Base-by-base conservation (phyloP, 345 rosid genomes). In the Linum usitatissimum region DNA sequence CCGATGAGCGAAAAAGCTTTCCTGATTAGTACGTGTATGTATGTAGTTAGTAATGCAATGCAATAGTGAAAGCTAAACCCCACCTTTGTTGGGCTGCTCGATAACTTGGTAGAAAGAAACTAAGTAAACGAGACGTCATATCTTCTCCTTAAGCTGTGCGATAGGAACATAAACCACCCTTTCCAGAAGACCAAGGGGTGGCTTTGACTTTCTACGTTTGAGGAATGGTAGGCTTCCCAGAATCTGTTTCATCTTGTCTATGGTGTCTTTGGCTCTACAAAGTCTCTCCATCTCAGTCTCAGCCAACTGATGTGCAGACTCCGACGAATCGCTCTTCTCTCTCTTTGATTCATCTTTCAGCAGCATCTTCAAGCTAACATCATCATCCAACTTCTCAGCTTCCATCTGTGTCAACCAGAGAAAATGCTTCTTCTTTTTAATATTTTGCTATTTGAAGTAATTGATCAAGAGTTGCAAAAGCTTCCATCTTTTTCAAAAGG, bases 221-320 rank as follows among this genome's bases (percentile, higher is more conserved):
- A 63, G 67, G 42, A 57, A 70, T 59, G 65, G 75, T 66, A 72
- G 65, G 62, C 67, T 75, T 17, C 71, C 65, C 64, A 82, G 53
- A 64, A 55, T 77, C 81, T 79, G 80, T 72, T 66, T 78, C 81
- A 90, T 64, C 18, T 60, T 69, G 63, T 80, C 75, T 55, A 90
- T 45, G 74, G 84, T 84, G 70, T 63, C 70, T 72, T 80, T 77
- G 28, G 80, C 80, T 59, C 75, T 78, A 69, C 87, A 80, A 55
- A 90, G 73, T 63, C 80, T 78, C 78, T 86, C 96, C 87, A 93
- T 69, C 63, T 81, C 81, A 45, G 69, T 72, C 75, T 83, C 97
- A 0, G 78, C 75, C 51, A 48, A 15, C 17, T 4, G 79, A 45
- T 75, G 76, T 36, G 68, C 62, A 48, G 68, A 66, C 7, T 59